Percentiles rank a stretch among this genome's conserved stretches.
These are phyloP conservation scores for Penicillium sp. DNA, from an alignment of 2,329 filamentous ascomycete genomes.

Conservation along the genomic window DNA sequence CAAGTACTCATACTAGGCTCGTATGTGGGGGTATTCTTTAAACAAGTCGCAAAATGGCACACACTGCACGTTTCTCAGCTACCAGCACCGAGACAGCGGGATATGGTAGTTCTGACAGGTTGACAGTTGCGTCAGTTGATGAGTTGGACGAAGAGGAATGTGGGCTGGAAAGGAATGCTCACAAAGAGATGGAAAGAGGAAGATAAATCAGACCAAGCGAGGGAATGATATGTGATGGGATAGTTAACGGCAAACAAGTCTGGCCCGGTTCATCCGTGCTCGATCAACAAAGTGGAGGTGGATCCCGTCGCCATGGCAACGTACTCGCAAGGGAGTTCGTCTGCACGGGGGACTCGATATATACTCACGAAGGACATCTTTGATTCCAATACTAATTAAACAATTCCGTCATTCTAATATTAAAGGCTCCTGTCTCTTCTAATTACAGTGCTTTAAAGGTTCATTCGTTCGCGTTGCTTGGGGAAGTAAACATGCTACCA, in stretches of 20 bases:
- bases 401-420: too few species aligned
- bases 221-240: background rate
- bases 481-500: background rate
- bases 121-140: constrained; percentile 8
- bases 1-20: constrained; percentile 20
- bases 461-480: background rate
- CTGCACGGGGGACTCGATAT: background rate
- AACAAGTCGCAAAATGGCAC: background rate
- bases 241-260: constrained; percentile 4
- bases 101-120: constrained; percentile 8
- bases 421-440: too few species aligned
- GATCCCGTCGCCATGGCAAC: constrained; percentile 22
- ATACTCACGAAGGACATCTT: background rate
- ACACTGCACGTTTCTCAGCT: background rate
- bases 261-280: constrained; percentile 15
- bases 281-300: constrained; percentile 25
- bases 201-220: background rate
- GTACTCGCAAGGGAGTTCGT: background rate
- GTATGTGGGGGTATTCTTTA: background rate
- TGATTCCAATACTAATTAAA: background rate
- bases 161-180: constrained; percentile 13
- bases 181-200: background rate
- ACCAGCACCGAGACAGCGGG: constrained; percentile 4
- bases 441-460: background rate
- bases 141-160: constrained; percentile 9